These are phyloP conservation scores for Aspergillus funiculosus DNA, from an alignment of 495 filamentous ascomycete genomes.

Conservation along the genomic window DNA sequence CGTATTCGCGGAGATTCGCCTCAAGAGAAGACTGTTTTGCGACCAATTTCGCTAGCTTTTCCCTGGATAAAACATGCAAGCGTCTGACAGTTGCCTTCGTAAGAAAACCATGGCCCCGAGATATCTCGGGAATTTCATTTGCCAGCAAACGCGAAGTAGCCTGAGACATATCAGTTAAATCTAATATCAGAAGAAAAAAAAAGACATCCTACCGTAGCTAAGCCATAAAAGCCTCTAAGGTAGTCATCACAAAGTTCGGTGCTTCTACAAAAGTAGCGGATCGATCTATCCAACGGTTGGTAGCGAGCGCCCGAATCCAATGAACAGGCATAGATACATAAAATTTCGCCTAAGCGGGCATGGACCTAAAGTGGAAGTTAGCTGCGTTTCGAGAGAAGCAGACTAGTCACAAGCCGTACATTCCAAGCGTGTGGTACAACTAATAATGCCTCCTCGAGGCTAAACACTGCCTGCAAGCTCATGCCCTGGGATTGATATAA, in stretches of 20 bases:
- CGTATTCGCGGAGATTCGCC: constrained; percentile 62
- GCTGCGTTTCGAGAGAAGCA: not conserved
- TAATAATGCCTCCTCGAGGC: constrained; percentile 84
- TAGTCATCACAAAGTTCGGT: constrained; percentile 93
- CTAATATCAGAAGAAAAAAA: not conserved
- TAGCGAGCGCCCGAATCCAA: constrained; percentile 36
- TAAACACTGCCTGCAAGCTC: constrained; percentile 76
- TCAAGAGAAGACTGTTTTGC: constrained; percentile 47
- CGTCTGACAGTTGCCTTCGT: constrained; percentile 51
- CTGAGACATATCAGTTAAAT: not conserved
- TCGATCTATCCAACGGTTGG: constrained; percentile 58
- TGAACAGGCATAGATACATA: constrained; percentile 60
- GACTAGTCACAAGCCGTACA: constrained; percentile 42
- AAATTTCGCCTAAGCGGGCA: constrained; percentile 77
- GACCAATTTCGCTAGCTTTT: constrained; percentile 71
- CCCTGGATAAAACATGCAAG: constrained; percentile 66
- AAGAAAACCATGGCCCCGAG: constrained; percentile 14
- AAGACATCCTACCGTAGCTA: constrained; percentile 61
- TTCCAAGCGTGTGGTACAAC: constrained; percentile 94
- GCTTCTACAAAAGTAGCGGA: constrained; percentile 80
- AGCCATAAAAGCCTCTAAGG: constrained; percentile 83
- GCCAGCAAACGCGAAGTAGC: constrained; percentile 10
- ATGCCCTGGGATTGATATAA: constrained; percentile 73
- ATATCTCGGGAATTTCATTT: constrained; percentile 8
- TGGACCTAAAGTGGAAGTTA: constrained; percentile 57